Evolutionary conservation across 2,329 filamentous ascomycete genomes (phyloP), one percentile per base, ranked within the genome.

Genomic region (Orbilia blumenaviensis): DNA sequence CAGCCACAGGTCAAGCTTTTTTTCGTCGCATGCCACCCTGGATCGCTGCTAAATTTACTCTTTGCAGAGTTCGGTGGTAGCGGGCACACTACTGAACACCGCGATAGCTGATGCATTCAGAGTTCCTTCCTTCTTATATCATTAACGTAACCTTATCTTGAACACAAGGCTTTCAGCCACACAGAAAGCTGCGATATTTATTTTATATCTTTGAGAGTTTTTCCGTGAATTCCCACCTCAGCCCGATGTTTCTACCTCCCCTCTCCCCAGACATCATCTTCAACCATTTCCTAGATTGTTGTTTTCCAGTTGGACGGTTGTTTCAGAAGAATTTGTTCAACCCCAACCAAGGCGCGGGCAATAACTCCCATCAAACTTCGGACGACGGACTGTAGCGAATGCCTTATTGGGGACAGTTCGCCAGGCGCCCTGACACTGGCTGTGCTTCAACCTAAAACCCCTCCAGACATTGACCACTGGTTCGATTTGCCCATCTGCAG

Each of bases 1-100:
- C 60, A 42, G 48, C 67, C 67, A 64, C 29, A 29, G 44, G 60
- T 72, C 67, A 72, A 72, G 67, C 67, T 72, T 72, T 72, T 72
- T 67, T 48, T 12, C 48, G 61, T 36, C 50, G 34, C 48, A 58
- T 41, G 48, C 64, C 52, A 64, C 67, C 67, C 67, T 64, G 60
- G 63, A 42, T 46, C 23, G 54, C 34, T 76, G 32, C 72, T 76
- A 69, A 56, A 69, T 76, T 76, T 76, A 76, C 58, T 36, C 25
- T 23, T 46, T 64, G 41, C 48, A 64, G 50, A 61, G 36, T 58
- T 72, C 60, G 67, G 66, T 41, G 54, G 34, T 34, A 69, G 66
- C 66, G 46, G 66, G 14, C 36, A 23, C 16, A 7, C 27, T 34
- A 36, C 41, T 44, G 41, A 60, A 60, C 56, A 63, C 52, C 48